Percentiles rank a stretch among this genome's conserved stretches.
phyloP scores from a whole-genome alignment of 306 rosid genomes.

The Vicia villosa region DNA sequence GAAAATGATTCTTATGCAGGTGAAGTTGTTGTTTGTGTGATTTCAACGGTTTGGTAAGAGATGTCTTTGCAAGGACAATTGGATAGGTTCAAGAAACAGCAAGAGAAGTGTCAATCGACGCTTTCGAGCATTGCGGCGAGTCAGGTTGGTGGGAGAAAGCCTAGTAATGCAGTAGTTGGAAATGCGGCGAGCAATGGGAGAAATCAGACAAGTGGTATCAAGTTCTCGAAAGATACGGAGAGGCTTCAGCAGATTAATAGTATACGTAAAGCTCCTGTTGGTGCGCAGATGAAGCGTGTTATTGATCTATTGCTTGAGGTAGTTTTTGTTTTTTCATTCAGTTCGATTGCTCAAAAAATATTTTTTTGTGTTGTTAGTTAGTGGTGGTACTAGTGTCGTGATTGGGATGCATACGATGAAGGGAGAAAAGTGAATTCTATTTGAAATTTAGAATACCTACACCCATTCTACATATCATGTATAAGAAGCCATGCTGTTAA shows the following conservation, averaged over 20 bases:
- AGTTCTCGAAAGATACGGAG: conserved; percentile 90
- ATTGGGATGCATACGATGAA: not conserved
- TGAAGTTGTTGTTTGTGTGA: not conserved
- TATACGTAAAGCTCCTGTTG: conserved; percentile 76
- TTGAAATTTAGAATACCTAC: not conserved
- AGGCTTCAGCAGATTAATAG: conserved; percentile 86
- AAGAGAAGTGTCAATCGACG: conserved; percentile 67
- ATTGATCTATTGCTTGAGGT: conserved; percentile 82
- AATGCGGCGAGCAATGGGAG: conserved; percentile 37
- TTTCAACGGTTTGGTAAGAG: conserved; percentile 24
- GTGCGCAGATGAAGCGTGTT: conserved; percentile 95
- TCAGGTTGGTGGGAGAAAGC: conserved; percentile 42
- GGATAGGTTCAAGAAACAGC: conserved; percentile 75
- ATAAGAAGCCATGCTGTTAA: not conserved
- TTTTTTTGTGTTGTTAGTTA: not conserved
- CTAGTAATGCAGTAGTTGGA: conserved; percentile 35
- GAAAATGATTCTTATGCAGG: not conserved
- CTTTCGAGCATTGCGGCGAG: conserved; percentile 65
- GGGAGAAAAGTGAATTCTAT: not conserved
- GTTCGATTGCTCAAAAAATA: not conserved
- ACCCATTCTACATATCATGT: not conserved
- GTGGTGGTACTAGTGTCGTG: not conserved
- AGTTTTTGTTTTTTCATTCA: not conserved
- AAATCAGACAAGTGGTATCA: conserved; percentile 60
- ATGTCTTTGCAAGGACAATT: conserved; percentile 69